phyloP scores from a whole-genome alignment of 2,329 filamentous ascomycete genomes.

The Cercospora zeina region DNA sequence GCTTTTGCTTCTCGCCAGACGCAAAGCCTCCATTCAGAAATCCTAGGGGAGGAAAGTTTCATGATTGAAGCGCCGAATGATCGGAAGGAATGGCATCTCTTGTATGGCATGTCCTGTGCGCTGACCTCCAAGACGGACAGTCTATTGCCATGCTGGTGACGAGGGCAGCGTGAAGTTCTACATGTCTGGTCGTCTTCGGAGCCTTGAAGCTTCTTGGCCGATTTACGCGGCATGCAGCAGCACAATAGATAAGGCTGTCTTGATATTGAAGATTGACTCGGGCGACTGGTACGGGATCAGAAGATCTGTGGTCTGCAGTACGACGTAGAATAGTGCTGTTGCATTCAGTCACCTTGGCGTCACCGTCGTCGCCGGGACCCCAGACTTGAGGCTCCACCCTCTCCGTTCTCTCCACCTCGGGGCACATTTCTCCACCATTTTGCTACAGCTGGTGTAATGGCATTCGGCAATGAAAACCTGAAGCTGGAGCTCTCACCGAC shows the following conservation, averaged over 20 bases:
- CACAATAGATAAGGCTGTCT: not conserved
- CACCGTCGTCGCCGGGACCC: not conserved
- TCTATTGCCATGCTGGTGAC: not conserved
- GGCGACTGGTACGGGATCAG: not conserved
- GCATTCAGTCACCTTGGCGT: conserved; percentile 9
- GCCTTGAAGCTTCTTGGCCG: conserved; percentile 6
- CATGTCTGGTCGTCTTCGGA: not conserved
- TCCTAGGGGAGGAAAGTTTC: conserved; percentile 37
- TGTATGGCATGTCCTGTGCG: not conserved
- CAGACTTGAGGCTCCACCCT: not conserved
- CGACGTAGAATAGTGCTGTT: not conserved
- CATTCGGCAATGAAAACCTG: conserved; percentile 51
- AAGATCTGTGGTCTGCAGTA: conserved; percentile 1
- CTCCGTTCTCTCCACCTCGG: not conserved
- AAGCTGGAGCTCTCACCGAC: conserved; percentile 53
- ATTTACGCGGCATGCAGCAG: not conserved
- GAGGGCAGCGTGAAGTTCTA: not conserved
- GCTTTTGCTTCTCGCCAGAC: conserved; percentile 45
- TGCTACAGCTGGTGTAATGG: conserved; percentile 50
- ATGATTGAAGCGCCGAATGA: not conserved
- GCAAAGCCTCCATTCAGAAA: conserved; percentile 38
- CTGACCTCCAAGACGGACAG: conserved; percentile 11
- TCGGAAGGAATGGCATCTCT: not conserved
- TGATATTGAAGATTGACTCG: not conserved
- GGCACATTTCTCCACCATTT: conserved; percentile 38